Percentiles rank a stretch among this genome's conserved stretches.
Evolutionary conservation across 73 alveolate species (phyloP).

Genomic region (Paramecium tetraurelia): DNA sequence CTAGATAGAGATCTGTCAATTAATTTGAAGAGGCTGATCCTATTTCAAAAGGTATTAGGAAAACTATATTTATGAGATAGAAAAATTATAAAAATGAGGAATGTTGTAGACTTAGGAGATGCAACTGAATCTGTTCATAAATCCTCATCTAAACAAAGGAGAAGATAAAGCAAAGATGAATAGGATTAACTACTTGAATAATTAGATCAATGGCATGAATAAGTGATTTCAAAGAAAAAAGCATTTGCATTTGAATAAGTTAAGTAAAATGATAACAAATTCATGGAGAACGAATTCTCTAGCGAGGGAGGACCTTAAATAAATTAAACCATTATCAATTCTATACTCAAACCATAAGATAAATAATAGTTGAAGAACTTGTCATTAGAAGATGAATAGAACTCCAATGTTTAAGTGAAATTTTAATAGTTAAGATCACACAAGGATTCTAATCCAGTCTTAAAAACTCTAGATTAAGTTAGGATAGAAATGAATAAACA

Average conservation of each 20-base stretch:
- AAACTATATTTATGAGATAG: slow-evolving; percentile 9
- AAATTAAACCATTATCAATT: slow-evolving; percentile 11
- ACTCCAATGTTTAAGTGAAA: neutral
- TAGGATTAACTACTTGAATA: slow-evolving; percentile 2
- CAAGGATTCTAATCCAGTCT: neutral
- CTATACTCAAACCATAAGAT: slow-evolving; percentile 7
- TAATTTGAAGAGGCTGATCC: slow-evolving; percentile 51
- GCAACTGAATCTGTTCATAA: neutral
- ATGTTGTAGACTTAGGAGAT: slow-evolving; percentile 49
- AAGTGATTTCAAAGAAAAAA: neutral
- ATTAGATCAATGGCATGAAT: slow-evolving; percentile 49
- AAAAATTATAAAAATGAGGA: slow-evolving; percentile 35
- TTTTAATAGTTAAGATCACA: neutral
- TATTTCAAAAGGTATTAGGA: neutral
- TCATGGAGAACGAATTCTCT: neutral
- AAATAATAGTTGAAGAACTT: neutral
- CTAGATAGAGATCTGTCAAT: slow-evolving; percentile 28
- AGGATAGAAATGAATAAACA: slow-evolving; percentile 26
- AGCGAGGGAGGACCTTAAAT: slow-evolving; percentile 13
- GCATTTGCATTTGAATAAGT: slow-evolving; percentile 13
- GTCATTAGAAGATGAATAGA: neutral
- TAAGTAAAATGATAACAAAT: neutral
- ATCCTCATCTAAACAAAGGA: neutral
- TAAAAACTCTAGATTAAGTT: slow-evolving; percentile 36
- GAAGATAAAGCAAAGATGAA: neutral